A percentile compares a stretch with the other conserved stretches of the same genome.
These are phyloP conservation scores for Aspergillus arachidicola DNA, from an alignment of 2,329 filamentous ascomycete species.

Conservation along the genomic window DNA sequence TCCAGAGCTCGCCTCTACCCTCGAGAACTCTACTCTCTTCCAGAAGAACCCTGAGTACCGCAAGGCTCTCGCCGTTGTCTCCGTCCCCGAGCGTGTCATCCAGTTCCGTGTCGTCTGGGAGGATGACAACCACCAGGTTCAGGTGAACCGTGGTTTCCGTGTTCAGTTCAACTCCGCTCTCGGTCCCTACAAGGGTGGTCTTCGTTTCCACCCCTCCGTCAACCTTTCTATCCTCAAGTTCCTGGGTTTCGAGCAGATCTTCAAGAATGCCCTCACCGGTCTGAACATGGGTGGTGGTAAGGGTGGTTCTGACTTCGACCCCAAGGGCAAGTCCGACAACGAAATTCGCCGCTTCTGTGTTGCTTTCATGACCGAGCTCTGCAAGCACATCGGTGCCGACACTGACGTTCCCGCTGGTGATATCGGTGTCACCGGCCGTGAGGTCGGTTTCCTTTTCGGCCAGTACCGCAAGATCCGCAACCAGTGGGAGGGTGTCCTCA, in stretches of 20 bases:
- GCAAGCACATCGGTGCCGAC: constrained; percentile 93
- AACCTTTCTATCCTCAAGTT: constrained; percentile 82
- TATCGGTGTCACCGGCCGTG: constrained; percentile 88
- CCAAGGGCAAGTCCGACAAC: constrained; percentile 95
- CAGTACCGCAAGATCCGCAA: constrained; percentile 87
- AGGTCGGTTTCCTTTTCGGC: constrained; percentile 94
- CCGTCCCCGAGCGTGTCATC: constrained; percentile 91
- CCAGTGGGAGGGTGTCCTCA: constrained; percentile 93
- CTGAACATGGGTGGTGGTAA: constrained; percentile 96
- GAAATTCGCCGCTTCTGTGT: constrained; percentile 98
- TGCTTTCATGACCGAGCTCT: constrained; percentile 93
- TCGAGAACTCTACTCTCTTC: constrained; percentile 93
- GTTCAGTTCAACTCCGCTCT: constrained; percentile 99
- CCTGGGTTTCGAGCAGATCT: constrained; percentile 98
- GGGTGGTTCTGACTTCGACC: constrained; percentile 97
- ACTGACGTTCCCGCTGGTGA: constrained; percentile 97
- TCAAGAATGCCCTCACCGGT: constrained; percentile 98
- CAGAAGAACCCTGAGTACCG: constrained; percentile 92
- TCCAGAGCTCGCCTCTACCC: constrained; percentile 87
- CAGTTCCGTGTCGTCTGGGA: constrained; percentile 99
- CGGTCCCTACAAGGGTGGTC: constrained; percentile 96
- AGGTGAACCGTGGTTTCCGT: constrained; percentile 93
- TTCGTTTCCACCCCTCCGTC: constrained; percentile 80
- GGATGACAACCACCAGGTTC: constrained; percentile 80
- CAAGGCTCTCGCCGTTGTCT: constrained; percentile 82